Conservation (phyloP, 768 basidiomycete genomes). For the Pisolithus orientalis region DNA sequence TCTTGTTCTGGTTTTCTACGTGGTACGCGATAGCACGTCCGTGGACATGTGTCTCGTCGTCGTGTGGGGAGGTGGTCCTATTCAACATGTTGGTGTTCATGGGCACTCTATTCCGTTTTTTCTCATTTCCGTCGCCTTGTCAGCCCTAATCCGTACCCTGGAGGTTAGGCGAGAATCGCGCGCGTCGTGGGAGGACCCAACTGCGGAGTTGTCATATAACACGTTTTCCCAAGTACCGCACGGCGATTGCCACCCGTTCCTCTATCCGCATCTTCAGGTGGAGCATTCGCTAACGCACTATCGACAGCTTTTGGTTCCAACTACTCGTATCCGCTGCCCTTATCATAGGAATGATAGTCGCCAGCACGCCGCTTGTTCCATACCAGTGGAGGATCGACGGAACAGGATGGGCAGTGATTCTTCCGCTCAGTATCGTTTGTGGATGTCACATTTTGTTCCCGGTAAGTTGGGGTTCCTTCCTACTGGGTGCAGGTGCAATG, state of each 20-base stretch:
- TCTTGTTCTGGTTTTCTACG: conserved; percentile 28
- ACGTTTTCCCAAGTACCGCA: not conserved
- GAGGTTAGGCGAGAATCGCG: not conserved
- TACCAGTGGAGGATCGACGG: conserved; percentile 57
- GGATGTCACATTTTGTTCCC: conserved; percentile 72
- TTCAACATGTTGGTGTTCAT: conserved; percentile 16
- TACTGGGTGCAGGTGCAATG: no score
- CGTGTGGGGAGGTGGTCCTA: not conserved
- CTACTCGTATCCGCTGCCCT: conserved; percentile 48
- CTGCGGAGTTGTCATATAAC: not conserved
- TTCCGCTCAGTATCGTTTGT: conserved; percentile 68
- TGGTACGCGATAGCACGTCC: not conserved
- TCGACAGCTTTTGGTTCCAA: conserved; percentile 27
- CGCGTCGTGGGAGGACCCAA: not conserved
- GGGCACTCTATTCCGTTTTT: not conserved
- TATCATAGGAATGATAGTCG: conserved; percentile 53
- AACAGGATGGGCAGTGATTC: conserved; percentile 63
- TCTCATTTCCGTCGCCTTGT: not conserved
- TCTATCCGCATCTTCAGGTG: not conserved
- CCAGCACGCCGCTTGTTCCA: conserved; percentile 50
- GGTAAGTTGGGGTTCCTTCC: conserved; percentile 33
- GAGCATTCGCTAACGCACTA: conserved; percentile 4
- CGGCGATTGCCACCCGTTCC: not conserved
- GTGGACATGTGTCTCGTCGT: not conserved
- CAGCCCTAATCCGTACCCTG: not conserved